phyloP scores from a whole-genome alignment of 345 rosid species.

The Lepidium africanum region DNA sequence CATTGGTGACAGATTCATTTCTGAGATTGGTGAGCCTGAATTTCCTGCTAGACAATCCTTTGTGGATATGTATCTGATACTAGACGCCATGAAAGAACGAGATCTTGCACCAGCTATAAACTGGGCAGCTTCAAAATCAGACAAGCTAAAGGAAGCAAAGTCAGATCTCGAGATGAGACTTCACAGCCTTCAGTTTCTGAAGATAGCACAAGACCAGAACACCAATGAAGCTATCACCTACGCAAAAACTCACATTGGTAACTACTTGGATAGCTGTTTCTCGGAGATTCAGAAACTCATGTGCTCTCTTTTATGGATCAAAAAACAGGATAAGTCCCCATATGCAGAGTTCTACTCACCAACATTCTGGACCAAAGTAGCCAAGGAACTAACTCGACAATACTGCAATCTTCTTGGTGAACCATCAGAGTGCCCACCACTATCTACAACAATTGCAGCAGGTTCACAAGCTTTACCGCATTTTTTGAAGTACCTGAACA shows the following conservation, averaged over 20 bases:
- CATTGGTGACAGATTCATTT: constrained; percentile 46
- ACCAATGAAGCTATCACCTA: constrained; percentile 45
- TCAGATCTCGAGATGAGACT: constrained; percentile 59
- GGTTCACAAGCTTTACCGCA: constrained; percentile 56
- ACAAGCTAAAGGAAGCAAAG: constrained; percentile 46
- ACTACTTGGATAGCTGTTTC: constrained; percentile 32
- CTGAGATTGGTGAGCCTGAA: constrained; percentile 38
- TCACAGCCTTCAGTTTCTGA: constrained; percentile 49
- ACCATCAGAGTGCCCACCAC: constrained; percentile 31
- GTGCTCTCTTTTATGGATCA: constrained; percentile 47
- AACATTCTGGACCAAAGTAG: constrained; percentile 35
- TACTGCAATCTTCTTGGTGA: constrained; percentile 53
- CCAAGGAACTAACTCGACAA: constrained; percentile 48
- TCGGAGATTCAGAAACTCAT: constrained; percentile 39
- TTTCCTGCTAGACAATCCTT: constrained; percentile 34
- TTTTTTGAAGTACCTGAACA: constrained; percentile 47
- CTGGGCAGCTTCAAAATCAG: constrained; percentile 47
- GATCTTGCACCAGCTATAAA: constrained; percentile 49
- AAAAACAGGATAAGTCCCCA: constrained; percentile 40
- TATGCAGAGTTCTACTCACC: constrained; percentile 40
- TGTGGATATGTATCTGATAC: constrained; percentile 44
- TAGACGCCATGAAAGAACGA: constrained; percentile 40
- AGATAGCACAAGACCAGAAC: constrained; percentile 34
- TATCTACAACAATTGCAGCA: constrained; percentile 45
- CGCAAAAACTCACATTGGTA: constrained; percentile 37